A percentile compares a stretch with the other conserved stretches of the same genome.
These are phyloP conservation scores for Dovyalis caffra DNA, from an alignment of 345 rosid genomes.

Conservation along the genomic window DNA sequence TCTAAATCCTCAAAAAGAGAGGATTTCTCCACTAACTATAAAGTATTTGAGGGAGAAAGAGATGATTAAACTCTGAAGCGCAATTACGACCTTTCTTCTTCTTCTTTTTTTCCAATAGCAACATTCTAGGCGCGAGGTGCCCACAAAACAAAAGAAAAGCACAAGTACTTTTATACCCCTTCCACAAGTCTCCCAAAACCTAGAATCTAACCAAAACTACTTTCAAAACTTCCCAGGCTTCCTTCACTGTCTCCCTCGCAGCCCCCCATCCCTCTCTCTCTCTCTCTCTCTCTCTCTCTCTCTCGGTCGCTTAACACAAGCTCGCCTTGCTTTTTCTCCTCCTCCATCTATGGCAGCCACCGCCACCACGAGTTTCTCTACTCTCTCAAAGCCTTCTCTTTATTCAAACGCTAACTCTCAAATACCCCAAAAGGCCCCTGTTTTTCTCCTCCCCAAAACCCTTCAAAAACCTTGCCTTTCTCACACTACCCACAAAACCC, in stretches of 20 bases:
- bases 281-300: not conserved
- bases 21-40: no score
- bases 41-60: no score
- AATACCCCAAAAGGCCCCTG: conserved; percentile 12
- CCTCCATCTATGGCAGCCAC: conserved; percentile 10
- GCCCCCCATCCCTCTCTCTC: not conserved
- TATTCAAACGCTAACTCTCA: not conserved
- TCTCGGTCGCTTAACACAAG: not conserved
- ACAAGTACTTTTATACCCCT: not conserved
- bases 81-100: no score
- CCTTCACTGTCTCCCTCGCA: not conserved
- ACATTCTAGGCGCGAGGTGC: no score
- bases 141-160: no score
- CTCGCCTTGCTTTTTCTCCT: not conserved
- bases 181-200: not conserved
- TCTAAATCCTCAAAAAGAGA: no score
- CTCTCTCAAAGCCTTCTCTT: conserved; percentile 15
- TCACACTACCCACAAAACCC: conserved; percentile 23
- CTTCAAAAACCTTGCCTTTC: conserved; percentile 21
- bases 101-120: no score
- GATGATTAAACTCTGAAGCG: no score
- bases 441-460: conserved; percentile 34
- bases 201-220: not conserved
- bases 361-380: conserved; percentile 13
- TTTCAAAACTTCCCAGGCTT: not conserved